Evolutionary conservation across 805 yeast genomes (phyloP).

Genomic region (Myxozyma neotropica): DNA sequence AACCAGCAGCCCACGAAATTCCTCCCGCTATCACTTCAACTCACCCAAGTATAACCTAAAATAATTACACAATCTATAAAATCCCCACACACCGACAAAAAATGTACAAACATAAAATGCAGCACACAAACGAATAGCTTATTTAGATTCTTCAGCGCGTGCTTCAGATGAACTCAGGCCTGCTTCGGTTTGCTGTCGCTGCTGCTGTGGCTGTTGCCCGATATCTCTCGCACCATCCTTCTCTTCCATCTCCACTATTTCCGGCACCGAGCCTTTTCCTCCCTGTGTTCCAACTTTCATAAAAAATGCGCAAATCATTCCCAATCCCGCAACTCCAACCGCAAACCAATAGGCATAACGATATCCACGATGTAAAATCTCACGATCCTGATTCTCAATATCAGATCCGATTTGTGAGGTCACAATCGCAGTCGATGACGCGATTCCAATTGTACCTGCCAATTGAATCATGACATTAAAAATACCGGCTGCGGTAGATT

Average conservation of each 20-base stretch:
- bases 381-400: conserved; percentile 7
- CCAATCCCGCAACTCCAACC: conserved; percentile 42
- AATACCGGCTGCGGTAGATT: conserved; percentile 53
- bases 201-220: not conserved
- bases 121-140: too few species aligned
- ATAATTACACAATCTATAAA: too few species aligned
- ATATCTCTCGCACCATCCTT: not conserved
- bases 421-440: conserved; percentile 49
- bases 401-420: conserved; percentile 36
- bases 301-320: conserved; percentile 40
- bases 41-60: too few species aligned
- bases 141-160: too few species aligned
- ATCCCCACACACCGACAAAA: too few species aligned
- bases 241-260: not conserved
- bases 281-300: conserved; percentile 44
- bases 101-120: too few species aligned
- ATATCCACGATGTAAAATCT: conserved; percentile 23
- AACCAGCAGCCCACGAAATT: too few species aligned
- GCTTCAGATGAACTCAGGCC: not conserved
- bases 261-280: conserved; percentile 8
- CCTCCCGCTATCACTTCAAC: too few species aligned
- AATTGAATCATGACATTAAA: conserved; percentile 52
- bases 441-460: conserved; percentile 49
- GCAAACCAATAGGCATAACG: conserved; percentile 38
- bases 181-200: not conserved